These are phyloP conservation scores for Aspergillus fumigatiaffinis DNA, from an alignment of 2,329 filamentous ascomycete species.

Conservation along the genomic window DNA sequence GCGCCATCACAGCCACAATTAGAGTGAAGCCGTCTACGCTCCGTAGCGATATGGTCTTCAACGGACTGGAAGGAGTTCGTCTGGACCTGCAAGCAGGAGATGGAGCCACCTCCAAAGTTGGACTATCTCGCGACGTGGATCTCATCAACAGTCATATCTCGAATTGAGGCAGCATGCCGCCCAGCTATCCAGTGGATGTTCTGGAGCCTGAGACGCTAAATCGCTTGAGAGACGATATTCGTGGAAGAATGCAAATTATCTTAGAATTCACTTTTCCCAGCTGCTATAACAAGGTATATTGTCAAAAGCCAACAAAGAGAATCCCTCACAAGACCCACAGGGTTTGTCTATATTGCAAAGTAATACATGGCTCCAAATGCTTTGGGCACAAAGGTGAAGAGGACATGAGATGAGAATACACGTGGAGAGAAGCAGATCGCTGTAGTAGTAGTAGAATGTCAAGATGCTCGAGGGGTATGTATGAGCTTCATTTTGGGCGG, in stretches of 20 bases:
- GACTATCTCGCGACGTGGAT: background rate
- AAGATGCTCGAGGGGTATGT: background rate
- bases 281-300: conserved; percentile 2
- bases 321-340: conserved; percentile 14
- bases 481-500: background rate
- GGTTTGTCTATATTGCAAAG: conserved; percentile 17
- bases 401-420: conserved; percentile 8
- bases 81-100: no score
- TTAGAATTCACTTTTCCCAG: background rate
- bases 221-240: background rate
- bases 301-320: conserved; percentile 6
- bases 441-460: background rate
- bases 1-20: no score
- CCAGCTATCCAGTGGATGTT: background rate
- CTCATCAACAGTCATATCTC: background rate
- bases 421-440: conserved; percentile 2
- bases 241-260: background rate
- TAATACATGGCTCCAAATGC: conserved; percentile 16
- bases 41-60: no score
- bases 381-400: conserved; percentile 4
- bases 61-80: no score
- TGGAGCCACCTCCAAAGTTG: background rate
- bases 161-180: background rate
- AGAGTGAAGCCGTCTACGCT: no score
- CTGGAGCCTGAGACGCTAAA: background rate